phyloP scores from a whole-genome alignment of 2,329 filamentous ascomycete species.

The Hymenoscyphus repandus region DNA sequence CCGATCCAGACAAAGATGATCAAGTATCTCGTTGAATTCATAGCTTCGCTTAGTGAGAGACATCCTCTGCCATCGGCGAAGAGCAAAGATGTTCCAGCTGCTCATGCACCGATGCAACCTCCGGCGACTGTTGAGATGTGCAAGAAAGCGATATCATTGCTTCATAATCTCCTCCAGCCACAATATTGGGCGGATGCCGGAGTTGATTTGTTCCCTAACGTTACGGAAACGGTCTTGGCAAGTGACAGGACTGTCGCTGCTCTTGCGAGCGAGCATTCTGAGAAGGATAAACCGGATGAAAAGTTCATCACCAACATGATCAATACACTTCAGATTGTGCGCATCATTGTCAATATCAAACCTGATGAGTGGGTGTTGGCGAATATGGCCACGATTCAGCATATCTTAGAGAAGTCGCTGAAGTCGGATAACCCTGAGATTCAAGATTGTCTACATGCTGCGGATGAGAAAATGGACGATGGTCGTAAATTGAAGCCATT shows the following conservation, averaged over 20 bases:
- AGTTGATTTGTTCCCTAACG: conserved; percentile 83
- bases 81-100: conserved; percentile 47
- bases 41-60: conserved; percentile 81
- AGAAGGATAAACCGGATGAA: conserved; percentile 71
- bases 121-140: conserved; percentile 69
- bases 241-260: conserved; percentile 68
- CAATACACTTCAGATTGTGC: conserved; percentile 88
- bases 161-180: conserved; percentile 79
- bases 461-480: conserved; percentile 65
- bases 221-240: conserved; percentile 78
- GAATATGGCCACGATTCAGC: conserved; percentile 73
- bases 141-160: conserved; percentile 74
- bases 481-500: conserved; percentile 68
- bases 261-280: conserved; percentile 52
- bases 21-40: conserved; percentile 94
- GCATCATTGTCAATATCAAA: conserved; percentile 83
- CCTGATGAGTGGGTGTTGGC: conserved; percentile 84
- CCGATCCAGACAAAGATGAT: conserved; percentile 73
- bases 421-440: conserved; percentile 87
- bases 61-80: conserved; percentile 71
- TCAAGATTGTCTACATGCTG: conserved; percentile 82
- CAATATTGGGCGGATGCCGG: conserved; percentile 90
- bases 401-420: conserved; percentile 82
- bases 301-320: conserved; percentile 84
- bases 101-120: conserved; percentile 43